Evolutionary conservation across 2,329 filamentous ascomycete species (phyloP).

Genomic region (Seiridium cupressi): DNA sequence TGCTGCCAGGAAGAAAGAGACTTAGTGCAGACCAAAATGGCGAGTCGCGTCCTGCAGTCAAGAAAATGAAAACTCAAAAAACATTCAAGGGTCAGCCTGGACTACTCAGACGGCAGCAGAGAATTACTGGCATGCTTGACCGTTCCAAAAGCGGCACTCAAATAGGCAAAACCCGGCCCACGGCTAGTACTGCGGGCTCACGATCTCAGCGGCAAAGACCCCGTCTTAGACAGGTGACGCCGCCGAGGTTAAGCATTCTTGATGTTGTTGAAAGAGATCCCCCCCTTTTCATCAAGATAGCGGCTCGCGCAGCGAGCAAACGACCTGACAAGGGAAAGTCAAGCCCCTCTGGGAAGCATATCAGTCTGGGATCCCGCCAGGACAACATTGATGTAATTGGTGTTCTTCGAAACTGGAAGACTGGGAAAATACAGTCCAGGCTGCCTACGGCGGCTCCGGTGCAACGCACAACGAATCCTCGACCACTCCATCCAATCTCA

Average conservation of each 20-base stretch:
- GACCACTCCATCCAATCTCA: slow-evolving; percentile 22
- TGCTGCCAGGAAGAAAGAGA: slow-evolving; percentile 45
- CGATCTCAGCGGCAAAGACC: slow-evolving; percentile 11
- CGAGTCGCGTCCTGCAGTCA: slow-evolving; percentile 20
- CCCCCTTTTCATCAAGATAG: slow-evolving; percentile 59
- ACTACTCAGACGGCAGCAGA: slow-evolving; percentile 26
- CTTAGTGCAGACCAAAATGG: slow-evolving; percentile 21
- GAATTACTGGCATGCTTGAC: slow-evolving; percentile 24
- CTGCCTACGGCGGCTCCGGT: slow-evolving; percentile 28
- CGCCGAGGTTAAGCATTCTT: slow-evolving; percentile 58
- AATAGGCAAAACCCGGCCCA: background rate
- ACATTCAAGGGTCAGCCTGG: slow-evolving; percentile 24
- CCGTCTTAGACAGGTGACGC: slow-evolving; percentile 12
- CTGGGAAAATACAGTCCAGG: slow-evolving; percentile 47
- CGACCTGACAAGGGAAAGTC: slow-evolving; percentile 49
- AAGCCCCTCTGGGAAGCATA: slow-evolving; percentile 54
- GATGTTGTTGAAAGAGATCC: slow-evolving; percentile 54
- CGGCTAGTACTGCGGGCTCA: background rate
- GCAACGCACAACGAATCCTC: slow-evolving; percentile 11
- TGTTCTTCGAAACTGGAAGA: slow-evolving; percentile 54
- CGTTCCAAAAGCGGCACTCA: slow-evolving; percentile 16
- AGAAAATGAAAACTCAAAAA: slow-evolving; percentile 30
- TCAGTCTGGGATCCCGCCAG: slow-evolving; percentile 57
- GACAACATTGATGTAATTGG: slow-evolving; percentile 58
- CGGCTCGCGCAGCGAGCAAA: slow-evolving; percentile 53